Evolutionary conservation across 2,329 filamentous ascomycete species (phyloP), one percentile per base, ranked within the genome.

Genomic region (Pseudogymnoascus destructans): DNA sequence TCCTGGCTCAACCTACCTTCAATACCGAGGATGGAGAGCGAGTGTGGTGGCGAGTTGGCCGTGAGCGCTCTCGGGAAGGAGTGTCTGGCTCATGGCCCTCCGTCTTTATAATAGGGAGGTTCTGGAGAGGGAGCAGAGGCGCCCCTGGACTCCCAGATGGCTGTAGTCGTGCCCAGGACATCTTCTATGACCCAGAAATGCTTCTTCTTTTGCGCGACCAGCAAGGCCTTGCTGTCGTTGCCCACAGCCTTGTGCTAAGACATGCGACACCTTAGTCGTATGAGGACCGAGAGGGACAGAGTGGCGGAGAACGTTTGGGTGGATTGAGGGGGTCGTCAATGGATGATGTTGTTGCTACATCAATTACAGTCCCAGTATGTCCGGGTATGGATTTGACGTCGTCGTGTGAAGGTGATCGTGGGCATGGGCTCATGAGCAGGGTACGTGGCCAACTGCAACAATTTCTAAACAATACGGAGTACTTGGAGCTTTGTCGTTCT

Each of bases 101-200:
- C 17, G 57, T 59, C 55, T 62, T 55, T 33, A 64, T 63, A 3
- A 61, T 61, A 62, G 66, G 64, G 35, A 69, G 55, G 55, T 66
- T 68, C 19, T 62, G 60, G 63, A 69, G 58, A 25, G 69, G 68
- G 30, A 70, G 59, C 33, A 66, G 59, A 60, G 49, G 58, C 46
- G 58, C 64, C 33, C 60, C 63, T 54, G 67, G 63, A 61, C 65
- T 69, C 15, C 58, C 61, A 60, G 68, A 64, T 55, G 65, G 63
- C 38, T 65, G 64, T 46, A 68, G 58, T 57, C 63, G 64, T 58
- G 67, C 64, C 67, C 67, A 70, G 55, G 64, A 59, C 67, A 70
- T 70, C 17, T 27, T 46, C 23, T 46, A 38, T 56, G 60, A 59
- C 61, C 49, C 38, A 21, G 46, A 11, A 49, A 58, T 46, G 30